Conservation (phyloP, 192 early-diverging fungal species). For the Paraglomus occultum region DNA sequence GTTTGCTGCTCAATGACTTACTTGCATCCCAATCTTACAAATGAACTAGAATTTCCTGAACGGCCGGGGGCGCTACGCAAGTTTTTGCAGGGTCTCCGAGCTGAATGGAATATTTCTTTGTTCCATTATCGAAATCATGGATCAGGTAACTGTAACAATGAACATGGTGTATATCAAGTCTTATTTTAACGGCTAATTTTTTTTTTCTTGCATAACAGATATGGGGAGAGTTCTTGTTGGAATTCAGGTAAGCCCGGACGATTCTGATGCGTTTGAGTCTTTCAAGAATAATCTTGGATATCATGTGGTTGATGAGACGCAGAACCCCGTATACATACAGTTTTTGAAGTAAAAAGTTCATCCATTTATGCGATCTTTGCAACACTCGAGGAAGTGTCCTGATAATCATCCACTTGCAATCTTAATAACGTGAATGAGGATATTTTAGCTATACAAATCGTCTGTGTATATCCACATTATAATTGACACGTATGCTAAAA, state of each 20-base stretch:
- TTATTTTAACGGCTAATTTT: conserved; percentile 2
- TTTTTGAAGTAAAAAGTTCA: conserved; percentile 57
- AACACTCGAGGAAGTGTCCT: too few species aligned
- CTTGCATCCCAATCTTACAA: neutral
- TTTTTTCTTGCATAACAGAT: conserved; percentile 49
- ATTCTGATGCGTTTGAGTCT: conserved; percentile 61
- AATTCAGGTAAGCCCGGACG: conserved; percentile 81
- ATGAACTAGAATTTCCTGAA: conserved; percentile 78
- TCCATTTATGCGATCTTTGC: too few species aligned
- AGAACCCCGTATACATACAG: conserved; percentile 85
- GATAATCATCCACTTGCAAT: too few species aligned
- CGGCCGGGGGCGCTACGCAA: conserved; percentile 87
- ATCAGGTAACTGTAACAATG: conserved; percentile 38
- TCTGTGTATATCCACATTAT: too few species aligned
- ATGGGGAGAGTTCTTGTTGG: conserved; percentile 92
- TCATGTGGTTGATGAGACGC: conserved; percentile 89
- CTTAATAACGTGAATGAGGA: too few species aligned
- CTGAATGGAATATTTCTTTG: conserved; percentile 77
- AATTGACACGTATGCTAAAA: too few species aligned
- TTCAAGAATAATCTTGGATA: conserved; percentile 84
- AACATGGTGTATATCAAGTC: neutral
- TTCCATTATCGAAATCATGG: conserved; percentile 99
- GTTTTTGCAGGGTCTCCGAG: conserved; percentile 72
- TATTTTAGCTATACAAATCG: too few species aligned
- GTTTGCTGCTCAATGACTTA: neutral